phyloP scores from a whole-genome alignment of 176 grass and related monocot genomes.

The Elymus sibiricus region DNA sequence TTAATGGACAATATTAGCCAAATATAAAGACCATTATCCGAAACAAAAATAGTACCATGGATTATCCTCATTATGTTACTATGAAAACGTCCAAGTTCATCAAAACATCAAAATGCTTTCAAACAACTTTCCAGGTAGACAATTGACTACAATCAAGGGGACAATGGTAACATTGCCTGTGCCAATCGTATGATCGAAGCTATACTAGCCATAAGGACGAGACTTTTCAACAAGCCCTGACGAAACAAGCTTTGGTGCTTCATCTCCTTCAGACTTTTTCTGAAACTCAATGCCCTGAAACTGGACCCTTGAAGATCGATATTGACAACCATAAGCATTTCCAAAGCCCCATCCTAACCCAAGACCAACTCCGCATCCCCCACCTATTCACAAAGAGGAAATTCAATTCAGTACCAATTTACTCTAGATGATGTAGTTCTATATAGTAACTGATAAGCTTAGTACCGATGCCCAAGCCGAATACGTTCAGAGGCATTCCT shows the following conservation, averaged over 20 bases:
- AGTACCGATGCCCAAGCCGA: slow-evolving; percentile 85
- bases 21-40: background rate
- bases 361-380: slow-evolving; percentile 79
- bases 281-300: slow-evolving; percentile 87
- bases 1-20: background rate
- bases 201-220: slow-evolving; percentile 44
- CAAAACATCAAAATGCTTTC: slow-evolving; percentile 18
- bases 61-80: slow-evolving; percentile 33
- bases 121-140: slow-evolving; percentile 17
- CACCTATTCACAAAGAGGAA: slow-evolving; percentile 51
- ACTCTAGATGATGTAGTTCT: background rate
- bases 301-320: slow-evolving; percentile 76
- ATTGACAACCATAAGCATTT: slow-evolving; percentile 85
- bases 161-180: background rate
- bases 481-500: slow-evolving; percentile 87
- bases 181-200: background rate
- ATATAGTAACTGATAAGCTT: slow-evolving; percentile 13
- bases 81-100: slow-evolving; percentile 9
- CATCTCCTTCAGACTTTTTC: slow-evolving; percentile 46
- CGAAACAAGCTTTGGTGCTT: slow-evolving; percentile 28
- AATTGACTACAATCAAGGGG: slow-evolving; percentile 15
- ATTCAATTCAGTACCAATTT: slow-evolving; percentile 3
- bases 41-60: background rate
- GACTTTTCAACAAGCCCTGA: slow-evolving; percentile 40
- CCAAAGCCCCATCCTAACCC: slow-evolving; percentile 95